These are phyloP conservation scores for Aspergillus texensis DNA, from an alignment of 2,329 filamentous ascomycete genomes.

Conservation along the genomic window DNA sequence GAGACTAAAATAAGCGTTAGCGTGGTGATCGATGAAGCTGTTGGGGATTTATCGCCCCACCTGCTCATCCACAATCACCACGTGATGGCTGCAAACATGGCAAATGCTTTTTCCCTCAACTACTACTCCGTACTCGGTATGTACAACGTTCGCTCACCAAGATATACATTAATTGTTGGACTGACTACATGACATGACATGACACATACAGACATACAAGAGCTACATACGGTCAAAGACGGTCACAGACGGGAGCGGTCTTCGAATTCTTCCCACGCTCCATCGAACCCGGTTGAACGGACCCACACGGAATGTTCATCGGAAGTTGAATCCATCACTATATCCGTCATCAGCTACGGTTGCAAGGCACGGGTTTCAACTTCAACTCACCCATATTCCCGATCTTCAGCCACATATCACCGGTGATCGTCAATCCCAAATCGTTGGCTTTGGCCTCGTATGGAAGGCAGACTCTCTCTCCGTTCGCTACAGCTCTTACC, in stretches of 20 bases:
- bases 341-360: background rate
- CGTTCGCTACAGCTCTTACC: constrained; percentile 68
- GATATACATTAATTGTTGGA: background rate
- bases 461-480: constrained; percentile 52
- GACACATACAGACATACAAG: background rate
- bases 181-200: background rate
- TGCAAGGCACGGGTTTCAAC: background rate
- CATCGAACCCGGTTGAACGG: constrained; percentile 44
- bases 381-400: constrained; percentile 46
- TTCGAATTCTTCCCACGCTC: constrained; percentile 41
- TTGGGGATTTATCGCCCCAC: constrained; percentile 37
- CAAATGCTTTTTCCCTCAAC: background rate
- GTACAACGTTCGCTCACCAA: background rate
- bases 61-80: constrained; percentile 31
- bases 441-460: constrained; percentile 34
- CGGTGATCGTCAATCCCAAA: constrained; percentile 39
- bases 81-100: constrained; percentile 10
- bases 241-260: constrained; percentile 25
- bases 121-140: too few relatives aligned
- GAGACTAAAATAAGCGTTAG: constrained; percentile 7
- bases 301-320: constrained; percentile 38
- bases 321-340: constrained; percentile 42
- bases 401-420: constrained; percentile 49
- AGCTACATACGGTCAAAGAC: constrained; percentile 16
- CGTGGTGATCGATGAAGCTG: constrained; percentile 29